These are phyloP conservation scores for Cyclaneusma minus DNA, from an alignment of 2,329 filamentous ascomycete species.

Conservation along the genomic window DNA sequence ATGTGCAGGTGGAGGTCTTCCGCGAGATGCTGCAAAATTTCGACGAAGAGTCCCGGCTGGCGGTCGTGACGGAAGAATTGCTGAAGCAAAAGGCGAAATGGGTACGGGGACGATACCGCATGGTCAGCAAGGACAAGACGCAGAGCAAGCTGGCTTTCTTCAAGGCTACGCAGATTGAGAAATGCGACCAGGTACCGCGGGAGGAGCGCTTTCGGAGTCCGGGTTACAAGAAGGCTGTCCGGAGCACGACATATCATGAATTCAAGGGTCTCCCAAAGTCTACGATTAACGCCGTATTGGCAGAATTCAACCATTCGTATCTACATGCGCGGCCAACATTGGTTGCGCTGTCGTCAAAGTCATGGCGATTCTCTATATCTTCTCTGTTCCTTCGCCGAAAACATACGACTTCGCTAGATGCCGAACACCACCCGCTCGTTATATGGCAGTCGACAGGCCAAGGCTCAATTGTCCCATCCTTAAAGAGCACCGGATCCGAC, in stretches of 20 bases:
- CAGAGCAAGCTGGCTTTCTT: too few species aligned
- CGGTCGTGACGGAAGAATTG: conserved; percentile 62
- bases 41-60: conserved; percentile 60
- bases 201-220: conserved; percentile 52
- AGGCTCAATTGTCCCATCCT: conserved; percentile 39
- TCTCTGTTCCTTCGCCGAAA: conserved; percentile 55
- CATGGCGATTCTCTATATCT: conserved; percentile 63
- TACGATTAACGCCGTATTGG: conserved; percentile 63
- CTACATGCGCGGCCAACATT: conserved; percentile 55
- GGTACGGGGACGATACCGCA: conserved; percentile 52
- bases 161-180: conserved; percentile 17
- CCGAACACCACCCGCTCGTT: conserved; percentile 46
- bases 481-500: conserved; percentile 49
- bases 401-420: conserved; percentile 32
- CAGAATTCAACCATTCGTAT: conserved; percentile 69
- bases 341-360: conserved; percentile 51
- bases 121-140: conserved; percentile 18
- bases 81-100: conserved; percentile 56
- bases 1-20: conserved; percentile 70
- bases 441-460: conserved; percentile 41
- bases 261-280: conserved; percentile 61
- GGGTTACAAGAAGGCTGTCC: conserved; percentile 54
- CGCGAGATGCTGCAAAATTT: conserved; percentile 65
- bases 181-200: conserved; percentile 26
- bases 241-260: conserved; percentile 53